Conservation (phyloP, 768 basidiomycete genomes). For the Termitomyces sp. region DNA sequence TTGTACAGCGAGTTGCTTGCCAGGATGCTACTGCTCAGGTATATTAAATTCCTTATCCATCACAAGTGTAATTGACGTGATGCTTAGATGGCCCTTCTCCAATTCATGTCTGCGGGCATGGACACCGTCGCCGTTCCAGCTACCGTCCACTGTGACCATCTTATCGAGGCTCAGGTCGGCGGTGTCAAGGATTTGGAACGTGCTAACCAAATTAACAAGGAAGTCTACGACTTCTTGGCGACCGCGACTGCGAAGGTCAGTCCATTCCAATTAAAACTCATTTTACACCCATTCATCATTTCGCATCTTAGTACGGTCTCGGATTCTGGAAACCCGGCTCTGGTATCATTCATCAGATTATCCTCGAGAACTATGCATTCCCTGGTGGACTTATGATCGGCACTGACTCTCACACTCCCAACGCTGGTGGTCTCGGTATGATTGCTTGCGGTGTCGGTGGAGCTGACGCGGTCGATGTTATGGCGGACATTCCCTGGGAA, state of each 20-base stretch:
- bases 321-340: conserved; percentile 99
- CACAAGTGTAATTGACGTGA: conserved; percentile 28
- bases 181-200: conserved; percentile 92
- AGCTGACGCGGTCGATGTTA: conserved; percentile 98
- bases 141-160: conserved; percentile 98
- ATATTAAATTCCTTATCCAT: conserved; percentile 12
- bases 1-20: conserved; percentile 76
- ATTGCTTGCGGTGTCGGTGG: conserved; percentile 99
- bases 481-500: conserved; percentile 98
- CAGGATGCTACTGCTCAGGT: conserved; percentile 91
- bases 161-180: conserved; percentile 96
- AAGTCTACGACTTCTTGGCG: conserved; percentile 99
- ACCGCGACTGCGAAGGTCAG: conserved; percentile 89
- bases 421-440: conserved; percentile 99
- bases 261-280: conserved; percentile 1
- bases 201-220: conserved; percentile 92
- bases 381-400: conserved; percentile 99
- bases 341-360: conserved; percentile 99
- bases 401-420: conserved; percentile 98
- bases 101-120: conserved; percentile 99
- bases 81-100: conserved; percentile 91
- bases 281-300: not conserved
- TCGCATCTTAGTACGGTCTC: conserved; percentile 74
- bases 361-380: conserved; percentile 99
- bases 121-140: conserved; percentile 97